A percentile compares a stretch with the other conserved stretches of the same genome.
Conservation (phyloP, 495 filamentous ascomycete genomes). For the Chaetomium cochliodes region DNA sequence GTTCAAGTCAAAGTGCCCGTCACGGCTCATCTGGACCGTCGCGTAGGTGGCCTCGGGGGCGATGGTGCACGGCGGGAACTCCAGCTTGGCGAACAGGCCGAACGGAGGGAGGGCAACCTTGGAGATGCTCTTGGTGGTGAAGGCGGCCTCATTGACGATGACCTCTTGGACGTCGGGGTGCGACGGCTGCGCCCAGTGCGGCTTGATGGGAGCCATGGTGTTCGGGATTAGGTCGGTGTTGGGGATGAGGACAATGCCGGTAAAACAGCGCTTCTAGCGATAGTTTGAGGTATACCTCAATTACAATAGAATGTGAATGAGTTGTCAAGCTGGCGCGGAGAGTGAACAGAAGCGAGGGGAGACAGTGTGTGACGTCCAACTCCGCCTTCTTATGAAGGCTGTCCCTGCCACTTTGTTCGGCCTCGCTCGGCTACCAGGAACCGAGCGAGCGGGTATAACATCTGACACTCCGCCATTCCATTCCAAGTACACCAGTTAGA, state of each 20-base stretch:
- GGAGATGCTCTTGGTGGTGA: conserved; percentile 62
- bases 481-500: no score
- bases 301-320: neutral
- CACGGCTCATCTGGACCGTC: conserved; percentile 61
- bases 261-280: neutral
- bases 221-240: neutral
- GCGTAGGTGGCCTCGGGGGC: conserved; percentile 60
- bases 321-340: neutral
- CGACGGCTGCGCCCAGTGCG: conserved; percentile 54
- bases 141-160: conserved; percentile 49
- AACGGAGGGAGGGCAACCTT: conserved; percentile 61
- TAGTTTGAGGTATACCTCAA: conserved; percentile 1
- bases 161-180: conserved; percentile 54
- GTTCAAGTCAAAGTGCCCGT: conserved; percentile 70
- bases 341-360: neutral
- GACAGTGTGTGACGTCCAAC: neutral
- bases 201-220: conserved; percentile 50
- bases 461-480: conserved; percentile 12
- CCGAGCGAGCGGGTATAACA: conserved; percentile 8
- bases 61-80: conserved; percentile 55
- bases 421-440: conserved; percentile 16
- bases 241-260: neutral
- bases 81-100: conserved; percentile 54
- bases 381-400: conserved; percentile 15
- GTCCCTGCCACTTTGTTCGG: conserved; percentile 7